Evolutionary conservation across 2,329 filamentous ascomycete genomes (phyloP), one percentile per base, ranked within the genome.

Genomic region (Cladosporium sphaerospermum): DNA sequence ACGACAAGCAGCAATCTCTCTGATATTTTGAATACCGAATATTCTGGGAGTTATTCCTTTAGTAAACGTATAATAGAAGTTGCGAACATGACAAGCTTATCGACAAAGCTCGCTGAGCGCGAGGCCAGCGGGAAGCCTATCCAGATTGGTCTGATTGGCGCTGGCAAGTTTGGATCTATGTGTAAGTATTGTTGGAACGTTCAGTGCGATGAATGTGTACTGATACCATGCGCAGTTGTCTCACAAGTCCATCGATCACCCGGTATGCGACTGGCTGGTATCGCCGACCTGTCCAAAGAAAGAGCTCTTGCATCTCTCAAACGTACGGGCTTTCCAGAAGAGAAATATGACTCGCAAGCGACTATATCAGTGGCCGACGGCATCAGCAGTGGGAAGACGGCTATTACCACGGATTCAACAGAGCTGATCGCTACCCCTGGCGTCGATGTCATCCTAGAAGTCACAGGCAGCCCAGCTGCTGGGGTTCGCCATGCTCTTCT

Each of bases 161-260:
- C 73, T 37, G 73, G 73, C 51, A 75, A 75, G 55, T 75, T 75
- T 51, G 73, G 73, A 2, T 74, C 71, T 11, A 75, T 75, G 73
- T 75, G 72, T 64, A 66, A 56, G 48, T 60, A 62, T 1, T 19
- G n/a, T 4, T 3, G 11, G 16, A 5, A 28, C 19, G 43, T 36
- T 16, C 39, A 19, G 39, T 36, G 13, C n/a, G 3, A 16, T n/a
- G 9, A 23, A 19, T 28, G 7, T 28, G 4, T 28, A 16, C 18
- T 43, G 13, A 51, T 10, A 49, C 3, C 23, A 36, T 36, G n/a
- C 2, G 14, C 49, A 67, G 64, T 39, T 64, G 72, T 75, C 47
- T 73, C 73, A 5, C 74, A 76, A 62, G 69, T 68, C 2, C 68
- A 74, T 58, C 67, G 71, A 13, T 74, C 71, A 2, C 61, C 67